A percentile compares a stretch with the other conserved stretches of the same genome.
Evolutionary conservation across 257 asterid species (phyloP).

Genomic region (Solanum etuberosum): DNA sequence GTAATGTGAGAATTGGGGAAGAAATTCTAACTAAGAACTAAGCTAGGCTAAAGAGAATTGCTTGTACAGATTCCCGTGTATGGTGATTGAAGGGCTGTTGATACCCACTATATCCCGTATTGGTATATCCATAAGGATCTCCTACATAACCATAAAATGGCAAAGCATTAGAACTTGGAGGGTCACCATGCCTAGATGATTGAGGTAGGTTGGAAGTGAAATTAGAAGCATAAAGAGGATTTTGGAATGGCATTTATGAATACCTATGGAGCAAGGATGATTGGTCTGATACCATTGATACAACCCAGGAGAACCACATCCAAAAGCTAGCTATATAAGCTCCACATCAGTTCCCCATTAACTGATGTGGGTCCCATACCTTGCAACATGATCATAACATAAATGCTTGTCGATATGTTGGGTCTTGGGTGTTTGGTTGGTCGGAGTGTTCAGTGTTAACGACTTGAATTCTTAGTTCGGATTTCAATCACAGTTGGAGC

Average conservation of each 20-base stretch:
- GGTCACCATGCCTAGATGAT: not conserved
- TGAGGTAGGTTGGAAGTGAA: not conserved
- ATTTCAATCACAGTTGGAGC: not conserved
- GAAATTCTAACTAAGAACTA: not conserved
- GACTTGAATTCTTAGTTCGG: not conserved
- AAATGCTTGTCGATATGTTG: not conserved
- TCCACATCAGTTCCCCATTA: not conserved
- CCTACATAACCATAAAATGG: not conserved
- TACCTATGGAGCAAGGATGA: no score
- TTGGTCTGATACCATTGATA: not conserved
- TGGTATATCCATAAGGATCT: not conserved
- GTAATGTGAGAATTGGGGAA: not conserved
- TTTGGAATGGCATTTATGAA: not conserved
- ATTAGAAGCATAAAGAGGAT: not conserved
- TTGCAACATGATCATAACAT: not conserved
- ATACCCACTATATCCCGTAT: not conserved
- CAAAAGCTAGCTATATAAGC: not conserved
- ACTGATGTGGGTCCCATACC: not conserved
- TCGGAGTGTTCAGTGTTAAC: not conserved
- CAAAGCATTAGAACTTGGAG: not conserved
- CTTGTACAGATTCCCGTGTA: not conserved
- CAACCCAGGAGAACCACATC: not conserved
- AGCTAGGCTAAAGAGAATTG: not conserved
- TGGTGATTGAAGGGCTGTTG: not conserved
- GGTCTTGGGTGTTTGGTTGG: not conserved